Percentiles rank a stretch among this genome's conserved stretches.
Evolutionary conservation across 148 eudicot species (phyloP).

Genomic region (Agrostemma githago): DNA sequence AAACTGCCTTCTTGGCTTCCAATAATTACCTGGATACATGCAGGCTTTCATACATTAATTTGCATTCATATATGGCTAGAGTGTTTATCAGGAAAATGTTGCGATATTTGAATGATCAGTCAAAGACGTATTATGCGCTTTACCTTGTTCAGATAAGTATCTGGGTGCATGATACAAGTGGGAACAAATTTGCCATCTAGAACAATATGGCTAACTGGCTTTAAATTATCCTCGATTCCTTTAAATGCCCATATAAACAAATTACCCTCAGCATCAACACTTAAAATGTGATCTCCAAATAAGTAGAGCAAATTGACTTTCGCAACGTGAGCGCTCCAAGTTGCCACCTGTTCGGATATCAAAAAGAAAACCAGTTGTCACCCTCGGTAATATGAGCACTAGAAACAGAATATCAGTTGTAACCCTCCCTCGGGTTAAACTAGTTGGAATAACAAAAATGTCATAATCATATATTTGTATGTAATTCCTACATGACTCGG

Average conservation of each 20-base stretch:
- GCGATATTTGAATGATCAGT: not conserved
- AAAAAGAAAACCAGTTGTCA: not conserved
- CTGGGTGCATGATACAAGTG: constrained; percentile 91
- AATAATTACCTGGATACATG: constrained; percentile 56
- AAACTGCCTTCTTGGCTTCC: constrained; percentile 84
- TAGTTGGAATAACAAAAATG: no score
- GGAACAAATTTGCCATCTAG: constrained; percentile 59
- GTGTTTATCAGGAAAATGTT: not conserved
- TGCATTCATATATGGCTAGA: not conserved
- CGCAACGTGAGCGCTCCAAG: constrained; percentile 72
- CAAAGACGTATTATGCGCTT: not conserved
- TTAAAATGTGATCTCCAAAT: constrained; percentile 89
- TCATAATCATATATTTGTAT: no score
- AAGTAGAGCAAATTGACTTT: constrained; percentile 67
- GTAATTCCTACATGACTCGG: no score
- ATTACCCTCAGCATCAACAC: constrained; percentile 75
- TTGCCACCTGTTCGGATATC: constrained; percentile 58
- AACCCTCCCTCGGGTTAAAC: no score
- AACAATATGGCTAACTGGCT: constrained; percentile 67
- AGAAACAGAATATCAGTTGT: not conserved
- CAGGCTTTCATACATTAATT: constrained; percentile 14
- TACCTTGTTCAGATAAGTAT: constrained; percentile 95
- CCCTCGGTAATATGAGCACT: not conserved
- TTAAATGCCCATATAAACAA: constrained; percentile 88
- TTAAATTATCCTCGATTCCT: constrained; percentile 55